Evolutionary conservation across 768 basidiomycete species (phyloP).

Genomic region (Ramaria sp.): DNA sequence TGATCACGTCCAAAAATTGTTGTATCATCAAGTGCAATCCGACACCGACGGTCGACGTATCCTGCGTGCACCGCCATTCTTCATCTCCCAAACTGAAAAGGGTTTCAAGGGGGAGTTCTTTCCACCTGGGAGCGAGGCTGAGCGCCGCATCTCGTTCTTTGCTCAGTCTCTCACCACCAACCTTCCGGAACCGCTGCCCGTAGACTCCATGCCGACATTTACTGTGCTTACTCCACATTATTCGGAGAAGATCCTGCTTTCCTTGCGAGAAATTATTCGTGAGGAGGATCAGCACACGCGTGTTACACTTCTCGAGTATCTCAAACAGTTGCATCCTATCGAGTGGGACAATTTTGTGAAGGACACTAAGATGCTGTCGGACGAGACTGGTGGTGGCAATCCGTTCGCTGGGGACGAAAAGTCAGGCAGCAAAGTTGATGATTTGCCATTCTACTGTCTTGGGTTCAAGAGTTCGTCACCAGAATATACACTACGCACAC

Average conservation of each 20-base stretch:
- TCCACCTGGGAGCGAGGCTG: constrained; percentile 89
- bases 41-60: constrained; percentile 79
- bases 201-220: constrained; percentile 99
- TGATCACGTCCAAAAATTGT: constrained; percentile 94
- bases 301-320: constrained; percentile 93
- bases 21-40: constrained; percentile 93
- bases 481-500: constrained; percentile 95
- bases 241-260: constrained; percentile 96
- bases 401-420: constrained; percentile 77
- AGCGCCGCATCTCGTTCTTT: constrained; percentile 97
- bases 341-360: constrained; percentile 99
- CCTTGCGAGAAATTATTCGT: constrained; percentile 94
- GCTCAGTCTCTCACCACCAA: constrained; percentile 95
- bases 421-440: constrained; percentile 71
- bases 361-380: constrained; percentile 97
- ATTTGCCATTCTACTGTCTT: constrained; percentile 95
- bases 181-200: constrained; percentile 85
- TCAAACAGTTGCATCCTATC: constrained; percentile 95
- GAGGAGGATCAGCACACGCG: constrained; percentile 97
- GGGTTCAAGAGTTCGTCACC: constrained; percentile 99
- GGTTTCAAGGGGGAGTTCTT: constrained; percentile 83
- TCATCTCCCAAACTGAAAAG: constrained; percentile 91
- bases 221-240: constrained; percentile 98
- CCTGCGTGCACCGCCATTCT: constrained; percentile 93
- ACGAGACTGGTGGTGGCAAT: constrained; percentile 76